Conservation (phyloP, 169 alveolate species). For the Plasmodium inui region DNA sequence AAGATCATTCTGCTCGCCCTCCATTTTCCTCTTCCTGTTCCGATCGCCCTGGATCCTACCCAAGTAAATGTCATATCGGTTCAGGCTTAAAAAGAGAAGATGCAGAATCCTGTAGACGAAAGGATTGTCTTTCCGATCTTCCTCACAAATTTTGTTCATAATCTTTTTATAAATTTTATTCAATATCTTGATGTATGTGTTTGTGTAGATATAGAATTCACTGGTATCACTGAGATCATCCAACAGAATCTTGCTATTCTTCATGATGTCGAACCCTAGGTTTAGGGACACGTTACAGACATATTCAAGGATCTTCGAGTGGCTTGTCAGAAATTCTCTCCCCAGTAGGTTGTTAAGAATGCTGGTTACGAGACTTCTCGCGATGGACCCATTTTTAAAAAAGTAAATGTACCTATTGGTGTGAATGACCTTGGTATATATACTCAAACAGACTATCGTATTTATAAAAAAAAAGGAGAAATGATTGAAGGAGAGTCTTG, state of each 20-base stretch:
- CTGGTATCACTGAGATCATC: constrained; percentile 16
- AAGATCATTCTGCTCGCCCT: background rate
- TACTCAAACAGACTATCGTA: constrained; percentile 59
- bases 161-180: constrained; percentile 60
- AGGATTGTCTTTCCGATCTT: constrained; percentile 23
- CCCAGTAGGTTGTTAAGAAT: constrained; percentile 54
- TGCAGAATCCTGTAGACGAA: constrained; percentile 45
- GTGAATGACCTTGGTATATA: constrained; percentile 62
- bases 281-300: constrained; percentile 39
- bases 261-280: constrained; percentile 66
- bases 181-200: constrained; percentile 48
- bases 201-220: constrained; percentile 37
- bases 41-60: constrained; percentile 35
- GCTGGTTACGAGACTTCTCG: constrained; percentile 41
- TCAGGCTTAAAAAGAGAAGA: constrained; percentile 17
- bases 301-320: constrained; percentile 56
- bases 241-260: constrained; percentile 22
- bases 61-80: constrained; percentile 18
- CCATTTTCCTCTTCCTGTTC: constrained; percentile 46
- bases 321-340: constrained; percentile 54
- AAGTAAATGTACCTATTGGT: constrained; percentile 36
- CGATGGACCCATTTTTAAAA: constrained; percentile 55
- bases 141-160: constrained; percentile 52
- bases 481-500: constrained; percentile 46
- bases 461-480: constrained; percentile 65